Percentiles rank a stretch among this genome's conserved stretches.
These are phyloP conservation scores for Neostapfia colusana DNA, from an alignment of 176 grass and related monocot genomes.

Conservation along the genomic window DNA sequence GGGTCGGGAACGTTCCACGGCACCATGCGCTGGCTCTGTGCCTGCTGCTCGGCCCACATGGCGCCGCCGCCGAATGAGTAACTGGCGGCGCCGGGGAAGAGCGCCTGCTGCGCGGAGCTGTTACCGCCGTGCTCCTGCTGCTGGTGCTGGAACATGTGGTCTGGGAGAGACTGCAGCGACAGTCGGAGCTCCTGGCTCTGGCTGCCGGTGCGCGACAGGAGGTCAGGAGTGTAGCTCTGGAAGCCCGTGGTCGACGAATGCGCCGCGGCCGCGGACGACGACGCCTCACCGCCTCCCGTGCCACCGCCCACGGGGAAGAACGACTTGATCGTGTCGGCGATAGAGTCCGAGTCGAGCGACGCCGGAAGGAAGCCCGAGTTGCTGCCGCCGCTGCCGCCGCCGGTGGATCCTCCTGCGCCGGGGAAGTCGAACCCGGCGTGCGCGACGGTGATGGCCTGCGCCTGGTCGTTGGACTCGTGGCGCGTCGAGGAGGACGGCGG, in stretches of 20 bases:
- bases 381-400: slow-evolving; percentile 5
- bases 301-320: slow-evolving; percentile 90
- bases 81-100: slow-evolving; percentile 54
- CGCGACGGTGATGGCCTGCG: slow-evolving; percentile 60
- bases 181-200: slow-evolving; percentile 83
- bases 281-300: slow-evolving; percentile 31
- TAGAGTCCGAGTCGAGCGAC: slow-evolving; percentile 85
- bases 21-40: slow-evolving; percentile 58
- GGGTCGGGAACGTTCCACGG: slow-evolving; percentile 71
- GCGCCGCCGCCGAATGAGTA: slow-evolving; percentile 53
- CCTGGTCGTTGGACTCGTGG: slow-evolving; percentile 48
- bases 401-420: not conserved
- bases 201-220: slow-evolving; percentile 65
- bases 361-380: slow-evolving; percentile 72
- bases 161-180: slow-evolving; percentile 83
- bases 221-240: slow-evolving; percentile 65
- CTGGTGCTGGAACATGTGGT: slow-evolving; percentile 62
- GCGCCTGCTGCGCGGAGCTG: slow-evolving; percentile 39
- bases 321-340: slow-evolving; percentile 96
- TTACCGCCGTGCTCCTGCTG: slow-evolving; percentile 35
- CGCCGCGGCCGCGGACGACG: slow-evolving; percentile 47
- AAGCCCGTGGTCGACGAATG: slow-evolving; percentile 65
- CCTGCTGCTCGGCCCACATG: slow-evolving; percentile 73
- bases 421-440: slow-evolving; percentile 55
- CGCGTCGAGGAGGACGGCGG: slow-evolving; percentile 42